Percentiles rank a stretch among this genome's conserved stretches.
phyloP scores from a whole-genome alignment of 139 green algal species.

The Chlamydomonas eustigma region DNA sequence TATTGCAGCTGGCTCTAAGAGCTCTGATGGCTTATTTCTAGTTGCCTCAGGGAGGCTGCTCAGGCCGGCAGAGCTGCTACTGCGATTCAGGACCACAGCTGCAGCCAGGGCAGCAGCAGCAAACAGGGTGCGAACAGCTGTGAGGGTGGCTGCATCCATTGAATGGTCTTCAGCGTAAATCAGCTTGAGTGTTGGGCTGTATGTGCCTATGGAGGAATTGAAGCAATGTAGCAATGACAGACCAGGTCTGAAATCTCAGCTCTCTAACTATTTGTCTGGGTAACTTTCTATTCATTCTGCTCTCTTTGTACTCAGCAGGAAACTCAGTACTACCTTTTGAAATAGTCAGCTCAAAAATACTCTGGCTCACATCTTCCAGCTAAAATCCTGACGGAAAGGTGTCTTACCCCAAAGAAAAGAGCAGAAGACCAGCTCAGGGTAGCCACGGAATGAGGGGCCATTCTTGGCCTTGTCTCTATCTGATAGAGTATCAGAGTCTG shows the following conservation, averaged over 20 bases:
- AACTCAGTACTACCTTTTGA: too few relatives aligned
- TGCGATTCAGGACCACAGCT: not conserved
- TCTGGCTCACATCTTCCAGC: too few relatives aligned
- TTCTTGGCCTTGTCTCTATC: too few relatives aligned
- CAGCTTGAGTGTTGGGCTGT: conserved; percentile 1
- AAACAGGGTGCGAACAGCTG: conserved; percentile 25
- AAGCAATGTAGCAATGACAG: too few relatives aligned
- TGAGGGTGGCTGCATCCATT: conserved; percentile 27
- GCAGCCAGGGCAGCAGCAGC: not conserved
- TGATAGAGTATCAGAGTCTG: too few relatives aligned
- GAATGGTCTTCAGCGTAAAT: conserved; percentile 2
- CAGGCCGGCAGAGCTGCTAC: not conserved
- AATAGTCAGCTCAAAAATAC: too few relatives aligned
- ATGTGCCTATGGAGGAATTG: not conserved
- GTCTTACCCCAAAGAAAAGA: conserved; percentile 1
- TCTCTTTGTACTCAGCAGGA: too few relatives aligned
- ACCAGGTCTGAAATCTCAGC: too few relatives aligned
- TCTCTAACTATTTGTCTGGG: too few relatives aligned
- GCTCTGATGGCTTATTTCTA: not conserved
- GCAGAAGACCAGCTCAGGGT: not conserved
- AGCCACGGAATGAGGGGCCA: too few relatives aligned
- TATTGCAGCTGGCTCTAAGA: not conserved
- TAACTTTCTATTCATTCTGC: too few relatives aligned
- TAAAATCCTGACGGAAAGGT: not conserved
- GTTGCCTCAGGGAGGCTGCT: not conserved